Percentiles rank a stretch among this genome's conserved stretches.
Conservation (phyloP, 1,139 yeast species). For the Martiniozyma asiatica region DNA sequence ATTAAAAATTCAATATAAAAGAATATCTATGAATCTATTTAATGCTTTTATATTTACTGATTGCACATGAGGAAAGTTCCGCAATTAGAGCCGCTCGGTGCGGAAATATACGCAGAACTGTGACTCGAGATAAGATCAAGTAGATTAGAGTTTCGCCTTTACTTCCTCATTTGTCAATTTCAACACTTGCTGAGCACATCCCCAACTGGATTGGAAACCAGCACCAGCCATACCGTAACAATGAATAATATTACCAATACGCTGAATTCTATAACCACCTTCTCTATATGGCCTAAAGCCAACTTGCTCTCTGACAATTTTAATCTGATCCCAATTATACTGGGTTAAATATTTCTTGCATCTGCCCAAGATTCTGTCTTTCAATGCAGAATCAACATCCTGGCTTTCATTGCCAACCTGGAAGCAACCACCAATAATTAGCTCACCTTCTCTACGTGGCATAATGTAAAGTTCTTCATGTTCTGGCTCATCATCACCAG, state of each 20-base stretch:
- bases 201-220: conserved; percentile 31
- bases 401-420: conserved; percentile 19
- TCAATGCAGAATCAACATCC: conserved; percentile 27
- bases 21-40: no score
- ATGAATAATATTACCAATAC: conserved; percentile 24
- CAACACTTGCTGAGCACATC: conserved; percentile 12
- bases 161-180: conserved; percentile 3
- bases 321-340: conserved; percentile 26
- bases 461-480: conserved; percentile 34
- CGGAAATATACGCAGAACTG: no score
- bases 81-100: no score
- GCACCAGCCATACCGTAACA: conserved; percentile 45
- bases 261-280: conserved; percentile 30
- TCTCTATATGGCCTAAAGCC: conserved; percentile 39
- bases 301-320: conserved; percentile 33
- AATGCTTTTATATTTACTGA: no score
- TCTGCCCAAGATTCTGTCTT: conserved; percentile 28
- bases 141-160: no score
- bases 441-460: conserved; percentile 46
- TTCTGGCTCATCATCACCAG: conserved; percentile 14
- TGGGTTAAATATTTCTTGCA: conserved; percentile 35
- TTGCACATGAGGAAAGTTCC: no score
- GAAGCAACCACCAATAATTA: conserved; percentile 41
- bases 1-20: no score
- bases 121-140: no score